Base-by-base conservation (phyloP, 306 rosid genomes). In the Leucaena leucocephala region DNA sequence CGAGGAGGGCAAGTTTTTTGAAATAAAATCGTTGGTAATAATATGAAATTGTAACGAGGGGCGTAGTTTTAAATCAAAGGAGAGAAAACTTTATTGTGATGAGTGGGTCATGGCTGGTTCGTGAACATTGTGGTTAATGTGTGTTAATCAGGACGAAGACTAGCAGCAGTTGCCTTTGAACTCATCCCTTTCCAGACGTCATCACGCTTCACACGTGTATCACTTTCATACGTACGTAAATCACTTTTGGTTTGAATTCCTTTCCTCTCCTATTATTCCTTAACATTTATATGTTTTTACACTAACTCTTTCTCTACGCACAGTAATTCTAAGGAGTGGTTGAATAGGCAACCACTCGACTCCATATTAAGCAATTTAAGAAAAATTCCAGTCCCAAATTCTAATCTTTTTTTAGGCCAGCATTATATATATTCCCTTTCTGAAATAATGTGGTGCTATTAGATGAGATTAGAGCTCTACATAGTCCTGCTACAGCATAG, bases 121-220 rank as follows among this genome's bases (percentile, higher is more conserved):
- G 68, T 59, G 79, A 84, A 81, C 50, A 42, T 66, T 65, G 76
- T 74, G 69, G 68, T 61, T 48, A 43, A 22, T 58, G 22, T 48
- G 54, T 34, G 80, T 80, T 72, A 73, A 74, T 67, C 44, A 5
- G 67, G 71, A 52, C 57, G 5, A 65, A 58, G 82, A 87, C 86
- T 71, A 71, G 72, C 39, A 77, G 78, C 80, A 69, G 80, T 70
- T 44, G 42, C 38, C 14, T 58, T 80, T 57, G 16, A 42, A 42
- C 10, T 10, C 27, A 68, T 22, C 6, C 66, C 61, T 46, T 52
- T 17, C 19, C 6, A 40, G 6, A 61, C 80, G 27, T 33, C 66
- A 61, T 62, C 76, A 68, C 48, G 70, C 50, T 45, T 75, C 83
- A 76, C 77, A 81, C 88, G 88, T 68, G 85, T 74, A 34, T 33